Evolutionary conservation across 805 yeast species (phyloP).

Genomic region (Candida corydali): DNA sequence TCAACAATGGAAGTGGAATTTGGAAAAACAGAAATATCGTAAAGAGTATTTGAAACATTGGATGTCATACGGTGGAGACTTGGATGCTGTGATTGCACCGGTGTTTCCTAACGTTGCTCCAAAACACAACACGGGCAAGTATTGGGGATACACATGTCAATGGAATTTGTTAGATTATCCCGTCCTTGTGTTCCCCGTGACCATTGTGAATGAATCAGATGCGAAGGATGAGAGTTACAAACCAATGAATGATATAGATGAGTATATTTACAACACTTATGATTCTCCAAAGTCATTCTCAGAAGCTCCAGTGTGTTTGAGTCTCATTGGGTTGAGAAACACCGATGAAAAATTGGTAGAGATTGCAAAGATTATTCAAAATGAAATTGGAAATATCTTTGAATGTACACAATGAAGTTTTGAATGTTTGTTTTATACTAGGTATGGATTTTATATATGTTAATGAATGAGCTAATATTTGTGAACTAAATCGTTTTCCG

Average conservation of each 20-base stretch:
- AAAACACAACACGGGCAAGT: slow-evolving; percentile 15
- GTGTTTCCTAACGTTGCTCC: slow-evolving; percentile 15
- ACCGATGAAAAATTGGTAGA: slow-evolving; percentile 17
- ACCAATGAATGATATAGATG: slow-evolving; percentile 14
- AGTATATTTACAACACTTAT: slow-evolving; percentile 11
- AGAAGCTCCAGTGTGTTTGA: slow-evolving; percentile 15
- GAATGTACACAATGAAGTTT: background rate
- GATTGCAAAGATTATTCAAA: slow-evolving; percentile 11
- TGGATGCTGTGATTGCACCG: slow-evolving; percentile 16
- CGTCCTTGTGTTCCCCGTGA: slow-evolving; percentile 15
- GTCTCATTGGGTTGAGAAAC: slow-evolving; percentile 16
- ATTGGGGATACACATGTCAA: slow-evolving; percentile 18
- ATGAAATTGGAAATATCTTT: slow-evolving; percentile 6
- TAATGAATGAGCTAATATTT: no score
- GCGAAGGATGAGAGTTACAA: slow-evolving; percentile 10
- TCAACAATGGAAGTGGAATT: slow-evolving; percentile 15
- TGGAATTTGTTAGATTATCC: slow-evolving; percentile 20
- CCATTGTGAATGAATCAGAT: slow-evolving; percentile 14
- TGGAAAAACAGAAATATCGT: slow-evolving; percentile 14
- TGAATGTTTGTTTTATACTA: no score
- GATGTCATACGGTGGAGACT: slow-evolving; percentile 9
- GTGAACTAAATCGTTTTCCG: no score
- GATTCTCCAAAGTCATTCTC: slow-evolving; percentile 14
- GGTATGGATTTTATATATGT: no score
- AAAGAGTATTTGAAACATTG: slow-evolving; percentile 15